These are phyloP conservation scores for Nadsonia commutata DNA, from an alignment of 1,139 yeast genomes.

Conservation along the genomic window DNA sequence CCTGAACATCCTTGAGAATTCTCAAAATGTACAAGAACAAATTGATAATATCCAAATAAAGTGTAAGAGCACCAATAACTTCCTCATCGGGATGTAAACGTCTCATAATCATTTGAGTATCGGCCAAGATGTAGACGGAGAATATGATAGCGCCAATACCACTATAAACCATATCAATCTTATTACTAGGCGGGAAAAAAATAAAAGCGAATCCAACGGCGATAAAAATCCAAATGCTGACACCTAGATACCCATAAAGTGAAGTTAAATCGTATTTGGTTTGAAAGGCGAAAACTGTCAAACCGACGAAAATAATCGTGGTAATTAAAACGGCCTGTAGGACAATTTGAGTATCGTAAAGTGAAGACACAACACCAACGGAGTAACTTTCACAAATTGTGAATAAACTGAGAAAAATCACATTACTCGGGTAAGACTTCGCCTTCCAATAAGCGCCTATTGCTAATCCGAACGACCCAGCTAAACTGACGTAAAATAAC, in stretches of 20 bases:
- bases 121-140: conserved; percentile 58
- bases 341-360: conserved; percentile 50
- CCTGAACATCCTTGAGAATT: conserved; percentile 39
- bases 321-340: conserved; percentile 64
- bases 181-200: conserved; percentile 47
- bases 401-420: conserved; percentile 46
- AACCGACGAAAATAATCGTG: conserved; percentile 52
- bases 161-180: conserved; percentile 49
- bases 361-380: conserved; percentile 52
- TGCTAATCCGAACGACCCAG: conserved; percentile 49
- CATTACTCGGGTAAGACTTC: conserved; percentile 47
- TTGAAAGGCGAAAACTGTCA: conserved; percentile 66
- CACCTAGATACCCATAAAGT: conserved; percentile 52
- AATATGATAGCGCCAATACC: conserved; percentile 63
- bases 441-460: conserved; percentile 46
- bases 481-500: conserved; percentile 41
- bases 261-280: conserved; percentile 67
- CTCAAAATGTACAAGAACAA: conserved; percentile 66
- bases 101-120: conserved; percentile 71
- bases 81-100: conserved; percentile 79
- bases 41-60: conserved; percentile 72
- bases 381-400: conserved; percentile 64
- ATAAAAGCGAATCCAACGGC: conserved; percentile 59
- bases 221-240: conserved; percentile 52
- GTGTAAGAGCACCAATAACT: conserved; percentile 58